Base-by-base conservation (phyloP, 306 rosid species). In the Cicer pinnatifidum region DNA sequence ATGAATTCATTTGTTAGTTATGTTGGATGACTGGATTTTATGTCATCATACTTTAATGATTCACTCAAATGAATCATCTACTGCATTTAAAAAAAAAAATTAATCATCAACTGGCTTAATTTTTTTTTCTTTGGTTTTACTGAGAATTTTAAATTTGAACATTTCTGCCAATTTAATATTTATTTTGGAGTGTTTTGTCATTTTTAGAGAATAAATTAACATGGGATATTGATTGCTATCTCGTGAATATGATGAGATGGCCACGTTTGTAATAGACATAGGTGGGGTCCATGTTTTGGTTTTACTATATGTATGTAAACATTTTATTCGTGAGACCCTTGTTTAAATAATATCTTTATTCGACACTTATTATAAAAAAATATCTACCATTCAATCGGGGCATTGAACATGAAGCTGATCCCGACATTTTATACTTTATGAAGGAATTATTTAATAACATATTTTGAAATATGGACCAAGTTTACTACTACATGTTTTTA, bases 241-340 rank as follows among this genome's bases (percentile, higher is more conserved):
- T 56, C 35, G 35, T 28, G 35, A 28, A 28, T 47, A 51, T 68
- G 73, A 50, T 72, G 64, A 28, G 68, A 19, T 11, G 5, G 58
- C 47, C 72, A 47, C 4, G 8, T 61, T 16, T 41, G 11, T 16
- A 5, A 47, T 17, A 23, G n/a, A 66, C 62, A 48, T 3, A 13
- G 47, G 17, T 5, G 66, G 69, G 20, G 3, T 54, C 67, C 57
- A 28, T 28, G 58, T 51, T 51, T 60, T 28, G 13, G 33, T 16
- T 33, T 72, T 72, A 17, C 6, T 20, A 19, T 11, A 33, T 5
- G 41, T 11, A 59, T 28, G 35, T 28, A 28, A 28, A 28, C 5
- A 28, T 20, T 57, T 57, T 33, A 57, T 28, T 53, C 9, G 17
- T n/a, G 1, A 6, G 6, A 8, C 50, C 45, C 2, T 1, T n/a